phyloP scores from a whole-genome alignment of 306 rosid genomes.

The Gynostemma pentaphyllum region DNA sequence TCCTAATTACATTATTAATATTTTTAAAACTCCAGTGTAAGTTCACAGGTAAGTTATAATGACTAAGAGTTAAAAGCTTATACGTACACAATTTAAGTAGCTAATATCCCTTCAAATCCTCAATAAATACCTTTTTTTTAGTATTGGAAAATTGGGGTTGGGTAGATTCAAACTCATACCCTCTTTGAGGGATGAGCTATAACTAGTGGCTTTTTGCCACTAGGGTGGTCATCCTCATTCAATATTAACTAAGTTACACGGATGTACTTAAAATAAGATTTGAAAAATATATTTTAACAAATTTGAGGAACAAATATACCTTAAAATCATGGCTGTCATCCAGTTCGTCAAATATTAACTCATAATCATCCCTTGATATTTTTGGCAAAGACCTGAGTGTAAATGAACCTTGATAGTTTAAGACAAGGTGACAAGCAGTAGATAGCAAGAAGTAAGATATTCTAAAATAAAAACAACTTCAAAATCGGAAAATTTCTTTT shows the following conservation, averaged over 20 bases:
- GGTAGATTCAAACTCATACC: no score
- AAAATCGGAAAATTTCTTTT: neutral
- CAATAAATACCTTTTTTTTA: no score
- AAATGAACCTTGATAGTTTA: constrained; percentile 6
- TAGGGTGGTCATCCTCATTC: neutral
- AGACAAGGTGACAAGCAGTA: neutral
- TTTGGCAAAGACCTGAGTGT: constrained; percentile 69
- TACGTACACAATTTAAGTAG: neutral
- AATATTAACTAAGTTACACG: neutral
- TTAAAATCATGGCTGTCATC: constrained; percentile 75
- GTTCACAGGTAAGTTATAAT: no score
- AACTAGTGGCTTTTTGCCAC: no score
- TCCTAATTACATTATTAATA: no score
- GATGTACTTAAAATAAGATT: neutral
- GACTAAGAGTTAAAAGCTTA: no score
- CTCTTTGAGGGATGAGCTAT: no score
- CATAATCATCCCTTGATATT: constrained; percentile 71
- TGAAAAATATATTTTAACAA: neutral
- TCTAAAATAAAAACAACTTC: neutral
- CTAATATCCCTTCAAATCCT: constrained; percentile 52
- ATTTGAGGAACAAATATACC: constrained; percentile 29
- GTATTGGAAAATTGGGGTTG: no score
- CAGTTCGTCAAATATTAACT: constrained; percentile 79
- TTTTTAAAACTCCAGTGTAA: no score
- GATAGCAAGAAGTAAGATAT: neutral